phyloP scores from a whole-genome alignment of 805 yeast species.

The Candida sphagnicola region DNA sequence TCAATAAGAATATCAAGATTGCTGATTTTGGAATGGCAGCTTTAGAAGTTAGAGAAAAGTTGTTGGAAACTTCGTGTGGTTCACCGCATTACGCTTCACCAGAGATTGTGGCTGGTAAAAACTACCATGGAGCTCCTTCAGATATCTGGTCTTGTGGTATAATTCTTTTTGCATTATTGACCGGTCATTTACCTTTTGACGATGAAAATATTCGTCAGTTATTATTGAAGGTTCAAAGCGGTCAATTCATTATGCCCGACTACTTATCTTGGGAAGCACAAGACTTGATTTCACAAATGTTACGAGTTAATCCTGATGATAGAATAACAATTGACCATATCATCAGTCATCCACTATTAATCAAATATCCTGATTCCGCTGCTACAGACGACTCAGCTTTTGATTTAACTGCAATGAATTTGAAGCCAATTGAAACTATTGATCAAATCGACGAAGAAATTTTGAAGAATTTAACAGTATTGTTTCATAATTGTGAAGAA shows the following conservation, averaged over 20 bases:
- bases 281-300: constrained; percentile 77
- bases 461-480: constrained; percentile 66
- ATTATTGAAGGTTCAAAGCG: constrained; percentile 86
- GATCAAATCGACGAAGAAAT: constrained; percentile 70
- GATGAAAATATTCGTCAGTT: constrained; percentile 90
- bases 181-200: constrained; percentile 96
- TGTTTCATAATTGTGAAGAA: constrained; percentile 76
- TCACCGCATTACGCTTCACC: constrained; percentile 99
- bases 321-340: constrained; percentile 80
- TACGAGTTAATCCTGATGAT: constrained; percentile 73
- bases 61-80: constrained; percentile 94
- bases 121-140: constrained; percentile 93
- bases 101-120: constrained; percentile 92
- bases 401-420: constrained; percentile 13
- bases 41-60: constrained; percentile 71
- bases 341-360: constrained; percentile 73
- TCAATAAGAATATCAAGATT: constrained; percentile 83
- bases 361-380: constrained; percentile 54
- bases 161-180: constrained; percentile 84
- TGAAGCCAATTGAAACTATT: constrained; percentile 31
- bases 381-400: constrained; percentile 23
- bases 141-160: constrained; percentile 99
- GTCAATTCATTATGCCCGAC: constrained; percentile 78
- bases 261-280: constrained; percentile 79
- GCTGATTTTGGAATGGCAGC: constrained; percentile 99